Evolutionary conservation across 106 monocot genomes (phyloP).

Genomic region (Cymbidium sinense): DNA sequence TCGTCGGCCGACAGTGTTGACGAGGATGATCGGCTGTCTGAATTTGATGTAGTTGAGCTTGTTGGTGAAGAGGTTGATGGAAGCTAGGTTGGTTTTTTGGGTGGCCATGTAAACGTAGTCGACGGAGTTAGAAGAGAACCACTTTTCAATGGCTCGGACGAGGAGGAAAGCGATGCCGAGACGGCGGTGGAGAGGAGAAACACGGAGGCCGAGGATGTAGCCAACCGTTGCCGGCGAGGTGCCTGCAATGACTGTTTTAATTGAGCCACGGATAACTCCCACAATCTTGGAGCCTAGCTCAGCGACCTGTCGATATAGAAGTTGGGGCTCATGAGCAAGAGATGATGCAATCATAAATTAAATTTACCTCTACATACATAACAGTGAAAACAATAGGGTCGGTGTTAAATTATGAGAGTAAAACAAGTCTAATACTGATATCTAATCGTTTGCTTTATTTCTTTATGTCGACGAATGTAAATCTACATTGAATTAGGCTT

Average conservation of each 20-base stretch:
- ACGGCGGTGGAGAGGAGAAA: background rate
- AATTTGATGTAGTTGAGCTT: conserved; percentile 6
- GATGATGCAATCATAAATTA: background rate
- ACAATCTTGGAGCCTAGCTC: background rate
- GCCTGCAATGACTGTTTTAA: background rate
- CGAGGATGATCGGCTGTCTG: background rate
- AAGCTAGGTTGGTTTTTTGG: background rate
- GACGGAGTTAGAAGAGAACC: background rate
- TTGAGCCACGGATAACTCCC: conserved; percentile 2
- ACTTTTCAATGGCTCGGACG: background rate
- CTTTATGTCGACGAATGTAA: no score
- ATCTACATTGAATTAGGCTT: no score
- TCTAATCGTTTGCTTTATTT: no score
- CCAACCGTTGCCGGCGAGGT: background rate
- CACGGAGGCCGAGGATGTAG: conserved; percentile 1
- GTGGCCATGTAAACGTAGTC: conserved; percentile 4
- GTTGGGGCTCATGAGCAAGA: background rate
- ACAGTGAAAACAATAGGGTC: no score
- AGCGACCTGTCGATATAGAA: background rate
- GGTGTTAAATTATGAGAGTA: background rate
- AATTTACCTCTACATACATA: no score
- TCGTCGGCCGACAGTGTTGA: conserved; percentile 1
- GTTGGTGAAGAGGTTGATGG: conserved; percentile 2
- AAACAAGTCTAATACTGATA: background rate
- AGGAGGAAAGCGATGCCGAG: background rate